phyloP scores from a whole-genome alignment of 768 basidiomycete genomes.

The Boletus bicolor region DNA sequence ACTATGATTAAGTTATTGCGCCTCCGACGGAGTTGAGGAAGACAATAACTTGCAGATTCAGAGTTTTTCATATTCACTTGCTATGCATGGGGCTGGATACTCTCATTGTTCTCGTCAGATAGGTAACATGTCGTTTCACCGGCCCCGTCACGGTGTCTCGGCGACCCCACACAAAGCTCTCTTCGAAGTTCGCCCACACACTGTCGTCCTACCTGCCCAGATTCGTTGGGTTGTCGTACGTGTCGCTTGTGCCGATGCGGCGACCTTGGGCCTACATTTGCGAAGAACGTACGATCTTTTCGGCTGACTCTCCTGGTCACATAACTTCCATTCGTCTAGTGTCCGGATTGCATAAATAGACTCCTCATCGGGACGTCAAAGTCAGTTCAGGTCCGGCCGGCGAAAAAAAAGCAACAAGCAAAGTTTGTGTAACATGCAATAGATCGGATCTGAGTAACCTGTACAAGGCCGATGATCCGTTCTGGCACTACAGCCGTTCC shows the following conservation, averaged over 20 bases:
- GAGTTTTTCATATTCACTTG: not conserved
- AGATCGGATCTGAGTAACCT: conserved; percentile 18
- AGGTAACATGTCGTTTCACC: not conserved
- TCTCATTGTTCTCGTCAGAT: conserved; percentile 6
- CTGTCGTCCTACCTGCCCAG: not conserved
- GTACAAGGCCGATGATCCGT: not conserved
- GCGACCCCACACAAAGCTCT: not conserved
- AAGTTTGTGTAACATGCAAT: not conserved
- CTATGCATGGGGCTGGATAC: not conserved
- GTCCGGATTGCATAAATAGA: conserved; percentile 10
- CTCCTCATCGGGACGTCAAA: conserved; percentile 2
- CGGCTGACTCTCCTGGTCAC: conserved; percentile 11
- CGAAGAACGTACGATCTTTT: conserved; percentile 10
- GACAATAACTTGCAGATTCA: too few relatives aligned
- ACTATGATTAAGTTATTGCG: not conserved
- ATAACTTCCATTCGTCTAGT: not conserved
- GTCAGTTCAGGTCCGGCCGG: conserved; percentile 14
- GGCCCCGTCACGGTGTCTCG: conserved; percentile 1
- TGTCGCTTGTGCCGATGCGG: conserved; percentile 25
- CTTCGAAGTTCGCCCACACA: not conserved
- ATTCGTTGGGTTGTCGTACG: not conserved
- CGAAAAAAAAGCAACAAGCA: not conserved
- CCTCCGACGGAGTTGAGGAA: too few relatives aligned
- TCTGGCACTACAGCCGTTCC: conserved; percentile 15
- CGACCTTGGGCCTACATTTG: conserved; percentile 13